Evolutionary conservation across 2,329 filamentous ascomycete species (phyloP).

Genomic region (Aspergillus alliaceus): DNA sequence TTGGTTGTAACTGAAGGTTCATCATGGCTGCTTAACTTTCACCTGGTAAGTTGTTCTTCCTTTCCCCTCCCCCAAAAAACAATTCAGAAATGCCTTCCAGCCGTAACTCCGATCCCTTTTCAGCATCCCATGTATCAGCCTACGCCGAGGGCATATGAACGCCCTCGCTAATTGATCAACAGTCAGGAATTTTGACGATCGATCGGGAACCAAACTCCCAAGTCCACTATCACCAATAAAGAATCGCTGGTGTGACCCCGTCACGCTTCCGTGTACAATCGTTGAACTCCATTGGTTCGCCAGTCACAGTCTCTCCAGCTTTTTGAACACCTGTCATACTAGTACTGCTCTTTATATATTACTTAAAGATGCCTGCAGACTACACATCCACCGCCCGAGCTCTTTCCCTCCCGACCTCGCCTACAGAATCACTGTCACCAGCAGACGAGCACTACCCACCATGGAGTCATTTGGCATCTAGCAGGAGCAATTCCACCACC

Average conservation of each 20-base stretch:
- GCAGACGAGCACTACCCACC: constrained; percentile 47
- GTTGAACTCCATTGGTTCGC: neutral
- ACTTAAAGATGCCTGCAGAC: constrained; percentile 45
- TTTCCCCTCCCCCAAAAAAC: neutral
- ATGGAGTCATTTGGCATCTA: constrained; percentile 52
- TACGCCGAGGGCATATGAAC: constrained; percentile 3
- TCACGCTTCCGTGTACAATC: neutral
- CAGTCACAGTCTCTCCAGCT: neutral
- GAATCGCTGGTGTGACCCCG: neutral
- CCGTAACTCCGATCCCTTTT: neutral
- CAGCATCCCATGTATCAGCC: constrained; percentile 9
- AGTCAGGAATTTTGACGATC: neutral
- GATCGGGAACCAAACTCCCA: neutral
- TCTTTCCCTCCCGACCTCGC: constrained; percentile 52
- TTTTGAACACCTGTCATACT: neutral
- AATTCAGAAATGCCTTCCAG: neutral
- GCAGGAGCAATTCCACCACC: constrained; percentile 41
- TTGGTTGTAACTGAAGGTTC: neutral
- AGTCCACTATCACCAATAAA: neutral
- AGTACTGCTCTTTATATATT: neutral
- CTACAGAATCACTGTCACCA: constrained; percentile 47
- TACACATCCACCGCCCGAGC: constrained; percentile 54
- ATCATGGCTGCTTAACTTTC: neutral
- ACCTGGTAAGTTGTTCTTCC: neutral
- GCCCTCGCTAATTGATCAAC: constrained; percentile 6